Conservation (phyloP, 2,329 filamentous ascomycete species). For the Aspergillus sp. region DNA sequence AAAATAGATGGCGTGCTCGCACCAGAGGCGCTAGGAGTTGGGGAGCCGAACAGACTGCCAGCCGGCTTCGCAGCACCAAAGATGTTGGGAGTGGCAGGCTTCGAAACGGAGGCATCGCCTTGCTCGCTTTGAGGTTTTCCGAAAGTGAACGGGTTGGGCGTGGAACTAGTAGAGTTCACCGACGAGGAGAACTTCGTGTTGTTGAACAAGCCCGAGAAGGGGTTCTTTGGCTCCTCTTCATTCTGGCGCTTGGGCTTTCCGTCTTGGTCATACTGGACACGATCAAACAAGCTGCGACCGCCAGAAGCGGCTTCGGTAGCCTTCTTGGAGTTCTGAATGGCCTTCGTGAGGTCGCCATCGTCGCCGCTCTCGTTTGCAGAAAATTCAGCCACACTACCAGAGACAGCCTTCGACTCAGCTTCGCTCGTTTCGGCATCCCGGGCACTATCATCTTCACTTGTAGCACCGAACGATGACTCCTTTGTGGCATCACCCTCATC, state of each 20-base stretch:
- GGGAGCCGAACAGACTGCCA: constrained; percentile 28
- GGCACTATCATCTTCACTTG: constrained; percentile 10
- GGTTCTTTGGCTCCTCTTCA: constrained; percentile 15
- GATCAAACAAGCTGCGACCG: constrained; percentile 36
- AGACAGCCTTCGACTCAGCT: constrained; percentile 7
- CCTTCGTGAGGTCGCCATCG: constrained; percentile 21
- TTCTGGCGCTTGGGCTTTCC: constrained; percentile 25
- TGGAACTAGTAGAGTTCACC: constrained; percentile 22
- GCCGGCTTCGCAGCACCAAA: constrained; percentile 17
- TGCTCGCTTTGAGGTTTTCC: constrained; percentile 12
- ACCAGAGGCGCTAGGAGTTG: constrained; percentile 18
- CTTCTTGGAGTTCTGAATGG: constrained; percentile 21
- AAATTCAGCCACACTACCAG: constrained; percentile 8
- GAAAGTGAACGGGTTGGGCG: constrained; percentile 20
- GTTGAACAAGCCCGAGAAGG: constrained; percentile 20
- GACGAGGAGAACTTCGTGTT: constrained; percentile 25
- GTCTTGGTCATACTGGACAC: constrained; percentile 25
- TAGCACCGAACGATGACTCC: constrained; percentile 14
- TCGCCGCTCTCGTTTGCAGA: constrained; percentile 21
- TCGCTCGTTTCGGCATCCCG: constrained; percentile 6
- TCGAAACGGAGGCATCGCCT: constrained; percentile 9
- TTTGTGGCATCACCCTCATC: constrained; percentile 18
- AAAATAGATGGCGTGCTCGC: constrained; percentile 17
- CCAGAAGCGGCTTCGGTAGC: constrained; percentile 18
- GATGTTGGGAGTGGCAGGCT: constrained; percentile 16